A percentile compares a stretch with the other conserved stretches of the same genome.
Evolutionary conservation across 495 filamentous ascomycete genomes (phyloP).

Genomic region (Talaromyces thailandensis): DNA sequence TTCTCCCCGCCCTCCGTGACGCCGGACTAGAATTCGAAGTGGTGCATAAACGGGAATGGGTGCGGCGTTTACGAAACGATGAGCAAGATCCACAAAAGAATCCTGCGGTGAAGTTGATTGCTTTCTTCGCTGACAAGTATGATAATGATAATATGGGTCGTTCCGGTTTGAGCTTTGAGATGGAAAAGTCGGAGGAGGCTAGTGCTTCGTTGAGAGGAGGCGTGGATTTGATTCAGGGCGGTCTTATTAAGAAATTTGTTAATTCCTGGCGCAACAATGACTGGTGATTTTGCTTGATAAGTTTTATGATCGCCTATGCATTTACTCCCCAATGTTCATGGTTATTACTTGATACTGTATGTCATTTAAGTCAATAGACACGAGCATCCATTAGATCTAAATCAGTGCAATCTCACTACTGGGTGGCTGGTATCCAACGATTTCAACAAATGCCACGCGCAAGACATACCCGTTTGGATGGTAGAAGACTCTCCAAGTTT

Average conservation of each 20-base stretch:
- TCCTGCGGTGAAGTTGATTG: slow-evolving; percentile 37
- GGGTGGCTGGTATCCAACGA: too few species aligned
- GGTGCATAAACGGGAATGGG: slow-evolving; percentile 35
- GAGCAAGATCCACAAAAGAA: slow-evolving; percentile 29
- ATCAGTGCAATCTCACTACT: too few species aligned
- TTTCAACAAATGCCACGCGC: too few species aligned
- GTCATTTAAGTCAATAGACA: too few species aligned
- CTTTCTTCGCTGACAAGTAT: slow-evolving; percentile 36
- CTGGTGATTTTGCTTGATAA: not conserved
- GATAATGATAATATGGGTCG: slow-evolving; percentile 21
- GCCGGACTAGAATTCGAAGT: slow-evolving; percentile 36
- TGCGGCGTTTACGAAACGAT: slow-evolving; percentile 27
- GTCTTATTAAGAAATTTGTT: not conserved
- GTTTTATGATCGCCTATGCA: not conserved
- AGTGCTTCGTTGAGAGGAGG: not conserved
- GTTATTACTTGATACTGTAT: not conserved
- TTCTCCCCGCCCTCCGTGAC: slow-evolving; percentile 37
- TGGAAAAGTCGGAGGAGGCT: not conserved
- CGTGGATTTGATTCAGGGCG: not conserved
- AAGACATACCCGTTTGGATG: too few species aligned
- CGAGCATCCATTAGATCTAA: too few species aligned
- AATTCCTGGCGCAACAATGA: not conserved
- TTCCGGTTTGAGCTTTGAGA: not conserved
- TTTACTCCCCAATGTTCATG: not conserved
- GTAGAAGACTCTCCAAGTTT: too few species aligned